Evolutionary conservation across 2,329 filamentous ascomycete genomes (phyloP), one percentile per base, ranked within the genome.

Genomic region (Pyrenochaeta sp.): DNA sequence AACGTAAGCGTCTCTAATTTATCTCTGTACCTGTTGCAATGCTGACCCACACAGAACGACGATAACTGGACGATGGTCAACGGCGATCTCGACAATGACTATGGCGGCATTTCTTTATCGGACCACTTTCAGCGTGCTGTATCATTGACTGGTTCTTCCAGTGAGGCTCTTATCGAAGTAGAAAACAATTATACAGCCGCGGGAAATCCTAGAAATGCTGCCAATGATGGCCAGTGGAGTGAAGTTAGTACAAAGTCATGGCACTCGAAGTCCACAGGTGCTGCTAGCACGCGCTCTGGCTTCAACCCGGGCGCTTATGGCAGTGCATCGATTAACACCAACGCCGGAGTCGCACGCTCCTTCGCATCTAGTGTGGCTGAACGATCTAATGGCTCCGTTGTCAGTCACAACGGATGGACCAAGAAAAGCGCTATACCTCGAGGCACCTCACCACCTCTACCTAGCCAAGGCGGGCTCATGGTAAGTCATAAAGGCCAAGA

Each of bases 301-400:
- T 72, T 68, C 40, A 45, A 66, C 33, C 39, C 60, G 0, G 65
- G 53, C 37, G 51, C 49, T 9, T 67, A 69, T 20, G 67, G 67
- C 10, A 58, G 56, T 11, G 63, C 63, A 12, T 30, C 48, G 1
- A 35, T 54, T 7, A 32, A 56, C 2, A 65, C 67, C 1, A 32
- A 52, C 2, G 23, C 64, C 4, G 60, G 51, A 1, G 65, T 68
- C 7, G 21, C 48, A 12, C 51, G 52, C 31, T 59, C 63, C 3
- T 68, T 69, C 45, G 44, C 54, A 18, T 71, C 72, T 3, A 68
- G 59, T 42, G 39, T 58, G 9, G 69, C 64, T 20, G 69, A 73
- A 49, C 63, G 54, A 11, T 68, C 68, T 10, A 54, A 61, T 20
- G 49, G 45, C 11, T 54, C 44, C 9, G 51, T 45, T 5, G 37